A percentile compares a stretch with the other conserved stretches of the same genome.
phyloP scores from a whole-genome alignment of 2,329 filamentous ascomycete genomes.

The Talaromyces piceae region DNA sequence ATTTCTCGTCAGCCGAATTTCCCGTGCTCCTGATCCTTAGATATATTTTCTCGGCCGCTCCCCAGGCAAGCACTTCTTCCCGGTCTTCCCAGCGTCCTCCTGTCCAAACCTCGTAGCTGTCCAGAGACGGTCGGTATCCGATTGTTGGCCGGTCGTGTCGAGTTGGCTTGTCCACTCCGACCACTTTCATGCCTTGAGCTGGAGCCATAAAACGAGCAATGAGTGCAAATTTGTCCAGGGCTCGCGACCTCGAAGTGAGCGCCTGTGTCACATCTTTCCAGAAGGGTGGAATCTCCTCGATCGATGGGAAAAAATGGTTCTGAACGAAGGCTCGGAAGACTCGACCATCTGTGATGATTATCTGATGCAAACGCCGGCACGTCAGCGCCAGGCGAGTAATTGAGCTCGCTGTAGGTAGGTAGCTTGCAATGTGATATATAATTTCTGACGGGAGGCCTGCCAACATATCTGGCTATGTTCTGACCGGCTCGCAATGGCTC shows the following conservation, averaged over 20 bases:
- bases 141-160: conserved; percentile 44
- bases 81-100: conserved; percentile 41
- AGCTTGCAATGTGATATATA: conserved; percentile 33
- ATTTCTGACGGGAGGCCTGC: conserved; percentile 36
- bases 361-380: conserved; percentile 38
- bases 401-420: conserved; percentile 40
- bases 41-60: conserved; percentile 51
- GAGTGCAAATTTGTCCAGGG: conserved; percentile 51
- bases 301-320: conserved; percentile 39
- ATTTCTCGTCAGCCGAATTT: conserved; percentile 27
- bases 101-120: conserved; percentile 50
- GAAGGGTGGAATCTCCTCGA: conserved; percentile 30
- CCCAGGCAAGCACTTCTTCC: conserved; percentile 53
- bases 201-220: conserved; percentile 47
- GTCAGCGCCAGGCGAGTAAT: conserved; percentile 40
- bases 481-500: not conserved
- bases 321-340: conserved; percentile 41
- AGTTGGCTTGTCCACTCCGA: conserved; percentile 28
- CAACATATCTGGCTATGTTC: conserved; percentile 19
- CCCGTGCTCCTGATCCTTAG: conserved; percentile 43
- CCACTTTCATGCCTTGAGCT: conserved; percentile 32
- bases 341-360: conserved; percentile 42
- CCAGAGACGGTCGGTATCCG: conserved; percentile 53
- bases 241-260: conserved; percentile 49
- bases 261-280: conserved; percentile 47